Base-by-base conservation (phyloP, 148 eudicot species). In the Nyssa sinensis region DNA sequence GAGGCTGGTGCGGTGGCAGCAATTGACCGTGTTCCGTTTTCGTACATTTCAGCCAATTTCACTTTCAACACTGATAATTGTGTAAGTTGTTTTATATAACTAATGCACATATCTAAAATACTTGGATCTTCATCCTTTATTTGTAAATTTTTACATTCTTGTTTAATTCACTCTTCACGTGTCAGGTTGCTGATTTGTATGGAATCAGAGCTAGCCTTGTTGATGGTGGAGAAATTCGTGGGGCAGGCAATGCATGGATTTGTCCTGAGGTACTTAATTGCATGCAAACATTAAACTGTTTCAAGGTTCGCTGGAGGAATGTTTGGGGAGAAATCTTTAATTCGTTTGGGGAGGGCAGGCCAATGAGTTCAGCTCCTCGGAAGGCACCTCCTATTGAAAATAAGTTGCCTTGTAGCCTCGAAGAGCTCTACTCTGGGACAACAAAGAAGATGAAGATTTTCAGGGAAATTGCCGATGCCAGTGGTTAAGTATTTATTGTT, bases 1-100 rank as follows among this genome's bases (percentile, higher is more conserved):
- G 98, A 94, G 84, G 94, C 91, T 70, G 98, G 98, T 80, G 98
- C 98, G 66, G 92, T 94, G 76, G 98, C 97, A 72, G 98, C 97
- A 71, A 70, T 92, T 84, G 97, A 94, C 72, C 90, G 86, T 37
- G 75, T 94, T 58, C 96, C 98, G 47, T 81, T 92, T 75, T 94
- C 98, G 8, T 94, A 94, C 77, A 65, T 94, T 53, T 94, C 98
- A 34, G 98, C 98, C 77, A 94, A 94, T 84, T 92, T 94, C 82
- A 94, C 98, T 66, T 94, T 92, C 70, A 90, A 94, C 80, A 90
- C 97, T 44, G 98, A 94, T 79, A 92, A 92, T 37, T 94, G 98
- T 81, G 98, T 94, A 85, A 88, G 98, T 77, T 53, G 69, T 73
- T 67, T 41, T 67, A 41, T 19, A 77, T 37, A 44, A 4, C 61